These are phyloP conservation scores for Crotalaria pallida DNA, from an alignment of 306 rosid species.

Conservation along the genomic window DNA sequence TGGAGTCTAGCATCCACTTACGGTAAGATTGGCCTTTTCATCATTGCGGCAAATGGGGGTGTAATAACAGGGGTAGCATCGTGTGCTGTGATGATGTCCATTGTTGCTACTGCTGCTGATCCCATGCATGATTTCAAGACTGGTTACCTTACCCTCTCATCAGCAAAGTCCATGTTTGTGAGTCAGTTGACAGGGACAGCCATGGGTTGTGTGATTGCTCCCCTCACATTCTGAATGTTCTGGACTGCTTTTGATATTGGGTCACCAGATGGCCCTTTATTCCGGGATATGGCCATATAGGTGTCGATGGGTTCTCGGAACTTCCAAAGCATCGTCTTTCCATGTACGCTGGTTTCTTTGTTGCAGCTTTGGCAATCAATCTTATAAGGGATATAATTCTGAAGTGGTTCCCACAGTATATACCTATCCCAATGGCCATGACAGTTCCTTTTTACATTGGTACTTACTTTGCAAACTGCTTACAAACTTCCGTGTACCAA, in stretches of 20 bases:
- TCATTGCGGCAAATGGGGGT: slow-evolving; percentile 77
- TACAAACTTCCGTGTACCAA: not conserved
- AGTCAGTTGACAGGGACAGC: slow-evolving; percentile 87
- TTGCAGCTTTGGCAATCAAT: slow-evolving; percentile 66
- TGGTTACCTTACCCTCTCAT: slow-evolving; percentile 88
- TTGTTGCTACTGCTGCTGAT: slow-evolving; percentile 92
- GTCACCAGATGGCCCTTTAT: slow-evolving; percentile 80
- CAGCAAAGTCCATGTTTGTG: slow-evolving; percentile 90
- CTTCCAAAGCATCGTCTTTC: slow-evolving; percentile 82
- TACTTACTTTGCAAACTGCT: slow-evolving; percentile 65
- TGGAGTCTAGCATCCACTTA: slow-evolving; percentile 77
- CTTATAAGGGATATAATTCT: slow-evolving; percentile 67
- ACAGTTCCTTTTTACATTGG: slow-evolving; percentile 88
- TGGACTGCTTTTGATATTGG: slow-evolving; percentile 96
- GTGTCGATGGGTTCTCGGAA: slow-evolving; percentile 84
- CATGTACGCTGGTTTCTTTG: slow-evolving; percentile 67
- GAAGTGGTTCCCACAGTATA: slow-evolving; percentile 56
- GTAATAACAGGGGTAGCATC: slow-evolving; percentile 83
- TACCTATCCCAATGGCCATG: slow-evolving; percentile 98
- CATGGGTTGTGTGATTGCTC: slow-evolving; percentile 92
- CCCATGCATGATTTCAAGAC: slow-evolving; percentile 99
- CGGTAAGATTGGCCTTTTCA: slow-evolving; percentile 88
- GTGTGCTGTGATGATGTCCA: slow-evolving; percentile 93
- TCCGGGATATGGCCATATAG: slow-evolving; percentile 94
- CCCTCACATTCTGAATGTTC: slow-evolving; percentile 94